These are phyloP conservation scores for Aureobasidium melanogenum DNA, from an alignment of 2,329 filamentous ascomycete species.

Conservation along the genomic window DNA sequence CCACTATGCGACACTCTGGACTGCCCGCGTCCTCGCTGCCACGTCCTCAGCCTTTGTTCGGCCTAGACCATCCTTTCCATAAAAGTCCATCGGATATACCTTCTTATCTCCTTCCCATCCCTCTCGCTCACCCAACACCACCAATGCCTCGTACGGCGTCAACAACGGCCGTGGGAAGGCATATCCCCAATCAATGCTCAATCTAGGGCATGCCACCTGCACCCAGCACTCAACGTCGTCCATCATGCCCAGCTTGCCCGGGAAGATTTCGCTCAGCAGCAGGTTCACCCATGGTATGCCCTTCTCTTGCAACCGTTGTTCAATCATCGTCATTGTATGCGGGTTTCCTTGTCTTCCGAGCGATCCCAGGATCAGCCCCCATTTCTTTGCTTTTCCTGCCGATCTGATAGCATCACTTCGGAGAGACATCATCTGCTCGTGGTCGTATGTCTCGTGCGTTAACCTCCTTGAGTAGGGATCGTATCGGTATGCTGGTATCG, in stretches of 20 bases:
- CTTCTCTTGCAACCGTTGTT: constrained; percentile 60
- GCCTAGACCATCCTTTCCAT: constrained; percentile 82
- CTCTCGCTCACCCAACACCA: constrained; percentile 71
- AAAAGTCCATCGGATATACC: constrained; percentile 94
- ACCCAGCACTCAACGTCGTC: constrained; percentile 93
- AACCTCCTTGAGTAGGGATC: constrained; percentile 91
- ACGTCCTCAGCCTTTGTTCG: constrained; percentile 50
- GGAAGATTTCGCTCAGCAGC: constrained; percentile 89
- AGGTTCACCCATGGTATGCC: constrained; percentile 79
- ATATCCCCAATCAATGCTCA: constrained; percentile 99
- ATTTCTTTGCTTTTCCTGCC: constrained; percentile 72
- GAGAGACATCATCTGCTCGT: constrained; percentile 79
- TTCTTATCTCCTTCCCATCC: constrained; percentile 45
- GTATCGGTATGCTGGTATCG: constrained; percentile 85
- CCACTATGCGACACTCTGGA: constrained; percentile 7
- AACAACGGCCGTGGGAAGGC: constrained; percentile 81
- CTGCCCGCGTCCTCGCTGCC: constrained; percentile 12
- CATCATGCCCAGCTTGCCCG: constrained; percentile 91
- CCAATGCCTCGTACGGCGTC: constrained; percentile 89
- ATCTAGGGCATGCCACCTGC: constrained; percentile 88
- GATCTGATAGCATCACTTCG: constrained; percentile 67
- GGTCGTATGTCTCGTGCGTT: constrained; percentile 84
- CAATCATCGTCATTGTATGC: constrained; percentile 80
- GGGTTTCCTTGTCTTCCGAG: constrained; percentile 93
- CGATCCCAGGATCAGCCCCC: constrained; percentile 90